Percentiles rank a stretch among this genome's conserved stretches.
These are phyloP conservation scores for Isoetes taiwanensis DNA, from an alignment of 75 land plant genomes.

Conservation along the genomic window DNA sequence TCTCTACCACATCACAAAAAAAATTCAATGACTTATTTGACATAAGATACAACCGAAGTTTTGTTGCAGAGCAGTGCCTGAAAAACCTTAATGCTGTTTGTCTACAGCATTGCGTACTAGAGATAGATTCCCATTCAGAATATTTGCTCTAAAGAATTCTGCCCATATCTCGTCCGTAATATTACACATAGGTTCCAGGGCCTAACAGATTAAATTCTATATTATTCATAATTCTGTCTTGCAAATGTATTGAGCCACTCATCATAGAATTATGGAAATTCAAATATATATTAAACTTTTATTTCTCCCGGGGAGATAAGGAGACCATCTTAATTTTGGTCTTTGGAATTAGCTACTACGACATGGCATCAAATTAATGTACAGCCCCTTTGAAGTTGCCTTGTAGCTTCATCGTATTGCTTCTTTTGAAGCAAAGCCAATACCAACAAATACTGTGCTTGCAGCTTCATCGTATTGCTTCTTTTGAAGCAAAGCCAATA, in stretches of 20 bases:
- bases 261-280: too few relatives aligned
- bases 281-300: too few relatives aligned
- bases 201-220: constrained; percentile 21
- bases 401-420: constrained; percentile 20
- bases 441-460: constrained; percentile 29
- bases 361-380: too few relatives aligned
- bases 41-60: neutral
- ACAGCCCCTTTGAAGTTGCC: constrained; percentile 30
- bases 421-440: constrained; percentile 19
- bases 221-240: too few relatives aligned
- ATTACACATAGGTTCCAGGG: constrained; percentile 47
- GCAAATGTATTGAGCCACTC: too few relatives aligned
- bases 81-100: constrained; percentile 66
- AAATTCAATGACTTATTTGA: neutral
- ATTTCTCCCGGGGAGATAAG: too few relatives aligned
- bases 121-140: constrained; percentile 46
- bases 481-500: constrained; percentile 18
- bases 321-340: too few relatives aligned
- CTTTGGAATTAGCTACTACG: too few relatives aligned
- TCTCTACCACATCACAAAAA: too few relatives aligned
- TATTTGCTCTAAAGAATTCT: constrained; percentile 72
- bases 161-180: constrained; percentile 91
- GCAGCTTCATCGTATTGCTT: constrained; percentile 21
- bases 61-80: neutral
- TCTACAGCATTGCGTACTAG: constrained; percentile 33